A percentile compares a stretch with the other conserved stretches of the same genome.
Conservation (phyloP, 2,329 filamentous ascomycete genomes). For the Metarhizium humberi region DNA sequence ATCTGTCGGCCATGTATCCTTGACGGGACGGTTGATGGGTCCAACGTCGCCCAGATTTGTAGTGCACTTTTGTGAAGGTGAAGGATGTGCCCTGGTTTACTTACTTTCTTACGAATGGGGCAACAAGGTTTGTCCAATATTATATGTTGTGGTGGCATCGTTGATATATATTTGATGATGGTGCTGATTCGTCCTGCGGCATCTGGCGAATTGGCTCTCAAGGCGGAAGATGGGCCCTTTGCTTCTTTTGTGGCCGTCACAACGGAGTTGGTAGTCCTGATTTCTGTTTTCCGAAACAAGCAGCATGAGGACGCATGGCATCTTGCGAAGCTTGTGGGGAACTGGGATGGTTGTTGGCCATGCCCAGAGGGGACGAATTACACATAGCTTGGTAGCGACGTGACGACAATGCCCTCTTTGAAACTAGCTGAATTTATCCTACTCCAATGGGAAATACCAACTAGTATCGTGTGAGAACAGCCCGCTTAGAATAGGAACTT, state of each 20-base stretch:
- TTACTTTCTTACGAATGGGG: constrained; percentile 7
- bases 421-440: too few relatives aligned
- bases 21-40: not conserved
- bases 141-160: not conserved
- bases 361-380: too few relatives aligned
- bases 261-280: constrained; percentile 9
- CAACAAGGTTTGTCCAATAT: not conserved
- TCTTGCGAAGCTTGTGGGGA: too few relatives aligned
- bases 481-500: constrained; percentile 26
- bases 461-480: not conserved
- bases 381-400: not conserved
- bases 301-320: not conserved
- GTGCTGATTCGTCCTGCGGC: not conserved
- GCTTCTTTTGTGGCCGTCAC: constrained; percentile 12
- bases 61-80: constrained; percentile 12
- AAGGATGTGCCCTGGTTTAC: constrained; percentile 7
- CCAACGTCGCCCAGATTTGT: constrained; percentile 1
- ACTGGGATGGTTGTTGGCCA: too few relatives aligned
- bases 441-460: not conserved
- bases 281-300: not conserved
- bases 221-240: constrained; percentile 7
- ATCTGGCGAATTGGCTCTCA: constrained; percentile 5
- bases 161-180: not conserved
- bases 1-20: constrained; percentile 14
- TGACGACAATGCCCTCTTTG: not conserved